Percentiles rank a stretch among this genome's conserved stretches.
These are phyloP conservation scores for Starmerella floris DNA, from an alignment of 805 yeast genomes.

Conservation along the genomic window DNA sequence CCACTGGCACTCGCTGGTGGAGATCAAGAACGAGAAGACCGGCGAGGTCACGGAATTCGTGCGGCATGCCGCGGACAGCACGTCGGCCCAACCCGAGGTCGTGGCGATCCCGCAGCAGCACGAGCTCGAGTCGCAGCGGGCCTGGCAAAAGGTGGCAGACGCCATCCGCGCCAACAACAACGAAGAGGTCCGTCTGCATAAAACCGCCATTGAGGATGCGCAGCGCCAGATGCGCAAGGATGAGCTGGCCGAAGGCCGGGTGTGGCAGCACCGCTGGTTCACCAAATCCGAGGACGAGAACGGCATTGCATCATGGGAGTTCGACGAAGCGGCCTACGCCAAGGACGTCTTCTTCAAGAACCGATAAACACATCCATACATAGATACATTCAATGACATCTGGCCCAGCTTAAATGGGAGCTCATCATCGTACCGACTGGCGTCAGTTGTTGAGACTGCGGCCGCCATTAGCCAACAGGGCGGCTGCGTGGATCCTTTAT, in stretches of 20 bases:
- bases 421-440: too few species aligned
- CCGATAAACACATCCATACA: slow-evolving; percentile 2
- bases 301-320: slow-evolving; percentile 20
- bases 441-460: too few species aligned
- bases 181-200: slow-evolving; percentile 60
- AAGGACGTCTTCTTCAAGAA: slow-evolving; percentile 20
- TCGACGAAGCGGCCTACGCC: slow-evolving; percentile 20
- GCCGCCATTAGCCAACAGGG: too few species aligned
- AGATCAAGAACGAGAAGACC: slow-evolving; percentile 43
- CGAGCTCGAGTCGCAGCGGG: slow-evolving; percentile 69
- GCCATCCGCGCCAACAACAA: slow-evolving; percentile 69
- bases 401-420: too few species aligned
- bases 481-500: too few species aligned
- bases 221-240: slow-evolving; percentile 71
- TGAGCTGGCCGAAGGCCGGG: slow-evolving; percentile 49
- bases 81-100: slow-evolving; percentile 45
- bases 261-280: slow-evolving; percentile 82
- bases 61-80: slow-evolving; percentile 25
- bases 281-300: slow-evolving; percentile 24
- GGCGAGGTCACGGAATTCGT: slow-evolving; percentile 26
- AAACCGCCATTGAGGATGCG: slow-evolving; percentile 63
- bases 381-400: background rate
- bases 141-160: slow-evolving; percentile 81
- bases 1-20: slow-evolving; percentile 60
- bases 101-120: slow-evolving; percentile 75